Evolutionary conservation across 139 green algal genomes (phyloP).

Genomic region (Deuterostichococcus epilithicus): DNA sequence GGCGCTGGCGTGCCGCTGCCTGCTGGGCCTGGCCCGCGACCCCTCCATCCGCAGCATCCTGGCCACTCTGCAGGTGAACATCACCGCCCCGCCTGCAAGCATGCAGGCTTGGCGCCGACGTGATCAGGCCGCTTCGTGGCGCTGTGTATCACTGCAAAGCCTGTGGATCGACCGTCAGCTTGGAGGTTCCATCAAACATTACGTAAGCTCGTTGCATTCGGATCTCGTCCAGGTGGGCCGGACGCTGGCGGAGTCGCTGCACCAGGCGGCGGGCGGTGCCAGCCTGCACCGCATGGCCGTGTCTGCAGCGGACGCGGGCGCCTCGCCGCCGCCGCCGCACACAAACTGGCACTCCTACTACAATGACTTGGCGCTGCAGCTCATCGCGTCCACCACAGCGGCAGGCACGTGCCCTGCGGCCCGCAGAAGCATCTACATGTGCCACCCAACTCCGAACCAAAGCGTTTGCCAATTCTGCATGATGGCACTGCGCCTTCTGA

Average conservation of each 20-base stretch:
- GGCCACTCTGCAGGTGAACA: constrained; percentile 60
- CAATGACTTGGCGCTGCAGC: constrained; percentile 29
- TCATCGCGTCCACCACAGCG: constrained; percentile 38
- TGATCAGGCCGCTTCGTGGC: too few species aligned
- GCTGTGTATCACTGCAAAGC: too few species aligned
- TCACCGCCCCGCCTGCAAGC: background rate
- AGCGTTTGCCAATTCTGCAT: too few species aligned
- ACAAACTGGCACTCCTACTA: constrained; percentile 15
- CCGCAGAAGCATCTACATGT: too few species aligned
- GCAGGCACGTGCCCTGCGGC: background rate
- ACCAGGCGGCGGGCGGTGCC: constrained; percentile 25
- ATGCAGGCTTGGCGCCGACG: background rate
- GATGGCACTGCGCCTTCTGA: too few species aligned
- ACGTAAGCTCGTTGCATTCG: background rate
- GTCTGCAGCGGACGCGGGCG: background rate
- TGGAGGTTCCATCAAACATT: too few species aligned
- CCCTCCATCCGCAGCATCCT: constrained; percentile 61
- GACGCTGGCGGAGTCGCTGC: constrained; percentile 55
- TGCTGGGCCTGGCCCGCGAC: constrained; percentile 55
- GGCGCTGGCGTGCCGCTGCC: constrained; percentile 34
- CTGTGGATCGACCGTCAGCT: too few species aligned
- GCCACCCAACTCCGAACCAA: too few species aligned
- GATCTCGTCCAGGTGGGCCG: constrained; percentile 24
- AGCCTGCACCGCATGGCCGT: background rate
- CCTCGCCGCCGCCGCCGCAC: background rate